A percentile compares a stretch with the other conserved stretches of the same genome.
Conservation (phyloP, 1,284 basidiomycete genomes). For the Anthracocystis panici-leucophaei region DNA sequence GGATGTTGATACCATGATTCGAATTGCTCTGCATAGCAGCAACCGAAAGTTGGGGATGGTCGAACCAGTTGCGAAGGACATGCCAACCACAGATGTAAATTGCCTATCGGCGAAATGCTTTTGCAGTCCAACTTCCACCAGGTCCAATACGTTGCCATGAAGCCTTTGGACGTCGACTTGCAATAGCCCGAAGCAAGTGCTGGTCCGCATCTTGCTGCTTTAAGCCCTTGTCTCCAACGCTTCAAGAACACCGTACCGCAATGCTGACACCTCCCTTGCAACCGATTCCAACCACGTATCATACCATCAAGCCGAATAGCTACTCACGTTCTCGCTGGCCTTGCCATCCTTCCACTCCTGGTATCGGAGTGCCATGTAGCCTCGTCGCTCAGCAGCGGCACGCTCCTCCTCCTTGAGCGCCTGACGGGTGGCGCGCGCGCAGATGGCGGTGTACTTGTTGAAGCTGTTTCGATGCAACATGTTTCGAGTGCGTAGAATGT, state of each 20-base stretch:
- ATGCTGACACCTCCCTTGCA: background rate
- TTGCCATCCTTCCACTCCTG: constrained; percentile 71
- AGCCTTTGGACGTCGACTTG: no score
- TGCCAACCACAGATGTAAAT: no score
- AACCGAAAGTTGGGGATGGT: background rate
- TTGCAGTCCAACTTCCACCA: no score
- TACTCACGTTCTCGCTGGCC: constrained; percentile 67
- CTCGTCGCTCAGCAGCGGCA: constrained; percentile 70
- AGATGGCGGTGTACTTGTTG: constrained; percentile 71
- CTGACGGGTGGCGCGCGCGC: constrained; percentile 70
- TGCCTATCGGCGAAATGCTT: no score
- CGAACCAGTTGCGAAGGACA: background rate
- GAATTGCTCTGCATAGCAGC: background rate
- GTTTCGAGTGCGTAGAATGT: background rate
- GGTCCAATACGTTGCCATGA: no score
- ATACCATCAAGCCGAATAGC: background rate
- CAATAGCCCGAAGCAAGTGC: no score
- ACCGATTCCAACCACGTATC: background rate
- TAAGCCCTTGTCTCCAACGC: no score
- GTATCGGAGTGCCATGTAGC: constrained; percentile 69
- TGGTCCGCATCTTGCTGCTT: no score
- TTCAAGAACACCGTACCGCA: background rate
- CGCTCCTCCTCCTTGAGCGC: constrained; percentile 71
- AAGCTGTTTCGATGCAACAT: constrained; percentile 62
- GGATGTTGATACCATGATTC: background rate